A percentile compares a stretch with the other conserved stretches of the same genome.
phyloP scores from a whole-genome alignment of 176 grass and related monocot species.

The Oryza brachyantha region DNA sequence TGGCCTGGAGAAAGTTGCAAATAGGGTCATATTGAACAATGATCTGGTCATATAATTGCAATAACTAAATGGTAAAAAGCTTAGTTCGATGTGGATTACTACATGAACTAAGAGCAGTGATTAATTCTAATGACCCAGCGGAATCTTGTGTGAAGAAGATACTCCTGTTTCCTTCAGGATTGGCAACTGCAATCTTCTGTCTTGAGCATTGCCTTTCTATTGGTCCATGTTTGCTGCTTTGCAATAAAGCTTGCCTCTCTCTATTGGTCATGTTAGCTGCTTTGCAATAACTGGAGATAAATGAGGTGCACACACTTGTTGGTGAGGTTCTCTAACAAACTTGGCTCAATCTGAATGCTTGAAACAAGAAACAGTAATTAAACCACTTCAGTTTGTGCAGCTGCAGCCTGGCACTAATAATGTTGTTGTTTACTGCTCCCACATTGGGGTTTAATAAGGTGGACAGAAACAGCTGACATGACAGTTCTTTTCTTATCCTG shows the following conservation, averaged over 20 bases:
- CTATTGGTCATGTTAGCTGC: background rate
- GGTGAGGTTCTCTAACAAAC: background rate
- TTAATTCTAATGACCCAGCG: background rate
- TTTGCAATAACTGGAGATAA: background rate
- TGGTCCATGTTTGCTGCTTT: conserved; percentile 1
- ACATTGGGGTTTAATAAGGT: background rate
- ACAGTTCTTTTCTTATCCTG: conserved; percentile 6
- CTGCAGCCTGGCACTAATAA: conserved; percentile 14
- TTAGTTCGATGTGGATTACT: background rate
- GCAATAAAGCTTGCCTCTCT: background rate
- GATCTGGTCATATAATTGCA: background rate
- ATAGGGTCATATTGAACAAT: background rate
- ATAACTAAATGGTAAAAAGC: background rate
- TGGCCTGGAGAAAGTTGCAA: background rate
- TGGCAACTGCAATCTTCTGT: background rate
- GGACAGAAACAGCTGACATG: conserved; percentile 9
- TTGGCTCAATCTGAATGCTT: background rate
- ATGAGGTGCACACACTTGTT: conserved; percentile 9
- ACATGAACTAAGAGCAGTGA: background rate
- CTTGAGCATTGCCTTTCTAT: background rate
- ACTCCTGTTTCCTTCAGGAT: conserved; percentile 3
- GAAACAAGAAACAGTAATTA: background rate
- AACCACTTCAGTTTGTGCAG: background rate
- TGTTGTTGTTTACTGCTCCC: background rate
- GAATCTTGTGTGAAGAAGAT: background rate